Conservation (phyloP, 139 green algal genomes). For the Chlorella sorokiniana region DNA sequence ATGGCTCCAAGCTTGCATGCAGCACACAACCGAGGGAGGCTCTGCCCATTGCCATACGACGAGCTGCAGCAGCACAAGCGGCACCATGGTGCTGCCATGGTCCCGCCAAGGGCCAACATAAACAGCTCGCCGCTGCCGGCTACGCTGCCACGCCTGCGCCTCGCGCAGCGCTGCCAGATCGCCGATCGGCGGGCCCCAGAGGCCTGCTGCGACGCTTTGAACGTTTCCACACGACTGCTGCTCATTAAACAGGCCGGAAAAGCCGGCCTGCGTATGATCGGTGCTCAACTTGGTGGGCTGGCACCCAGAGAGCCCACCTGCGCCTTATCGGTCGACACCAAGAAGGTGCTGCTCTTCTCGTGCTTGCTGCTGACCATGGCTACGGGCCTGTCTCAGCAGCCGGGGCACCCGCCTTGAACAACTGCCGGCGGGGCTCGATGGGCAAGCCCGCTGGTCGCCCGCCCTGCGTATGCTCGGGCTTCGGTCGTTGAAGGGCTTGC, state of each 20-base stretch:
- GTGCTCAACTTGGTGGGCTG: not conserved
- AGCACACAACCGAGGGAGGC: too few species aligned
- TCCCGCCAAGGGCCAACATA: too few species aligned
- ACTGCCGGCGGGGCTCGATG: not conserved
- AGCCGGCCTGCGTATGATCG: not conserved
- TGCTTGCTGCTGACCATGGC: constrained; percentile 25
- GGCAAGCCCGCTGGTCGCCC: not conserved
- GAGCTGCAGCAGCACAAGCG: too few species aligned
- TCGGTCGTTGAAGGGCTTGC: too few species aligned
- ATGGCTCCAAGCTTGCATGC: too few species aligned
- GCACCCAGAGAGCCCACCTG: constrained; percentile 2
- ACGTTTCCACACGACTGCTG: not conserved
- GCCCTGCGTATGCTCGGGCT: too few species aligned
- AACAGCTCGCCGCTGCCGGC: not conserved
- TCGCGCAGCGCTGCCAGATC: not conserved
- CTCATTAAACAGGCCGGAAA: not conserved
- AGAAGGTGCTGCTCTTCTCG: constrained; percentile 82
- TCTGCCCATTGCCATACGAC: too few species aligned
- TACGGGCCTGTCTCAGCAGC: not conserved
- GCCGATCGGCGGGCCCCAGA: not conserved
- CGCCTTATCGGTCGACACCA: constrained; percentile 90
- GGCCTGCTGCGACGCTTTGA: not conserved
- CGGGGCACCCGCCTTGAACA: not conserved
- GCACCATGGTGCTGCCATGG: too few species aligned
- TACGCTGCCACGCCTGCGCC: not conserved